A percentile compares a stretch with the other conserved stretches of the same genome.
Evolutionary conservation across 73 alveolate species (phyloP).

Genomic region (Paramecium biaurelia): DNA sequence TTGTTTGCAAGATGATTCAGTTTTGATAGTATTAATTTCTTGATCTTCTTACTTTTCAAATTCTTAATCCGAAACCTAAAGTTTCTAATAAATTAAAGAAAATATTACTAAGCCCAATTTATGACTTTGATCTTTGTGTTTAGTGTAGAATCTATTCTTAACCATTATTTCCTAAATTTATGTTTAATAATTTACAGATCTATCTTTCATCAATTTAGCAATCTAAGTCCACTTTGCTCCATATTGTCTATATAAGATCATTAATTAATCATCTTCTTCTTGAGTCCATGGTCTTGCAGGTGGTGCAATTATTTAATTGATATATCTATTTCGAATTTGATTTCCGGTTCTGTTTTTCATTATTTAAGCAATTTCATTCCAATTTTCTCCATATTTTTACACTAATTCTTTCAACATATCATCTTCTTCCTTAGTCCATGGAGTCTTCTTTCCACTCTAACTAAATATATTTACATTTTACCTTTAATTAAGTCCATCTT

Average conservation of each 20-base stretch:
- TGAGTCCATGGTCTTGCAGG: neutral
- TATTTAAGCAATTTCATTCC: neutral
- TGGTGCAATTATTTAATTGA: neutral
- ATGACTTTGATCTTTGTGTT: neutral
- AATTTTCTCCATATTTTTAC: neutral
- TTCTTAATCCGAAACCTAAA: neutral
- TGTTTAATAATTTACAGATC: neutral
- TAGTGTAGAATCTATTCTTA: neutral
- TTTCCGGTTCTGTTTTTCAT: neutral
- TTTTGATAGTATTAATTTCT: neutral
- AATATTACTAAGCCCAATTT: neutral
- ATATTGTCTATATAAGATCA: neutral
- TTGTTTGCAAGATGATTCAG: neutral
- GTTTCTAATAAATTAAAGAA: neutral
- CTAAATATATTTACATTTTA: neutral
- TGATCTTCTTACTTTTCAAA: neutral
- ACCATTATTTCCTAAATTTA: neutral
- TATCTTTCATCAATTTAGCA: neutral
- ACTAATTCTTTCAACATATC: neutral
- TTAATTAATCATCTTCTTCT: neutral
- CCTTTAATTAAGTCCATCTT: neutral
- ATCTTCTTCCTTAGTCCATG: neutral
- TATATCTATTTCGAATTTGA: neutral
- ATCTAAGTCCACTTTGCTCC: neutral
- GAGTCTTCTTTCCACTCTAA: neutral